Base-by-base conservation (phyloP, 2,329 filamentous ascomycete species). In the Phoma sp. region DNA sequence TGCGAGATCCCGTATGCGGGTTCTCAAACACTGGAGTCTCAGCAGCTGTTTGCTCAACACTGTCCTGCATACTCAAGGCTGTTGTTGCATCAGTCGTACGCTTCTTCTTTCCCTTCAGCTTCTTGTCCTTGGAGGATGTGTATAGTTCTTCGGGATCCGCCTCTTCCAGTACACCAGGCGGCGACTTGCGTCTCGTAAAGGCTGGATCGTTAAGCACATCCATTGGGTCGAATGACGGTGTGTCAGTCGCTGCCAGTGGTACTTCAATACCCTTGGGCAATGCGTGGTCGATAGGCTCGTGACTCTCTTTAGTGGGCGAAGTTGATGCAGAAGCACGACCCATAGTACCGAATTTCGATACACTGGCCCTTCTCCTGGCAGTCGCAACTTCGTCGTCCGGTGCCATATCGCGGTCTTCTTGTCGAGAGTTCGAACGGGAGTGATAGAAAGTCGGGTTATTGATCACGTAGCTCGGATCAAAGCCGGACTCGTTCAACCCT, bases 401-500 rank as follows among this genome's bases (percentile, higher is more conserved):
- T 12, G 60, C 59, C n/a, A 68, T 60, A 36, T 75, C 68, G n/a
- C 57, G 66, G 17, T 54, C 46, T 18, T 59, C 59, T 20, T 61
- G 54, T 14, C 67, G 60, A 38, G 72, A 72, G 2, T 54, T 56
- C n/a, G 69, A 66, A 46, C 66, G 64, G 23, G 46, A 50, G 2
- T 34, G 45, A 50, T 70, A 68, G 56, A 74, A 75, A 0, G 60
- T 54, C 17, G 75, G 72, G 56, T 81, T 75, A 18, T 79, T 71
- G 38, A 80, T 69, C 6, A 80, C 78, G 26, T 79, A 66, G 40
- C 76, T 68, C 4, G 77, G 72, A 59, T 80, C 69, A 59, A 81
- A 81, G 26, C 79, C 79, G 21, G 77, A 78, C 43, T 78, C 74
- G 51, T 76, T 71, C 12, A 81, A 61, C 25, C 77, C 78, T 43